Percentiles rank a stretch among this genome's conserved stretches.
Conservation (phyloP, 129 eudicot species). For the Oenanthe sinensis region DNA sequence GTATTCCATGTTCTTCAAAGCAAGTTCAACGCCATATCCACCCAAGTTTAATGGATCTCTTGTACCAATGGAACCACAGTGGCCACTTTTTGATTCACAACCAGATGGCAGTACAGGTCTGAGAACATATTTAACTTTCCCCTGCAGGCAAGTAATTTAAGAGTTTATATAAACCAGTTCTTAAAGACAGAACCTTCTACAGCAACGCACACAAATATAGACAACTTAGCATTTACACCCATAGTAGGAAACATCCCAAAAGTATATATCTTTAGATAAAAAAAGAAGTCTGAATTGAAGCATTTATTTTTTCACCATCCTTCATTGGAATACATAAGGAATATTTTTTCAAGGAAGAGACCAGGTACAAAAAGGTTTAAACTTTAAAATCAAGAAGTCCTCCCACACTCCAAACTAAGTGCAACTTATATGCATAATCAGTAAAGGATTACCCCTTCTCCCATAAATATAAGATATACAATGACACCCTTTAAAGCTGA, state of each 20-base stretch:
- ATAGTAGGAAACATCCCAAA: not conserved
- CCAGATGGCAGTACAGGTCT: slow-evolving; percentile 87
- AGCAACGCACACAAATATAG: not conserved
- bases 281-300: not conserved
- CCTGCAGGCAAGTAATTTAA: slow-evolving; percentile 36
- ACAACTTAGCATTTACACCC: not conserved
- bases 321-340: not conserved
- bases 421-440: not conserved
- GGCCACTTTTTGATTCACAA: slow-evolving; percentile 66
- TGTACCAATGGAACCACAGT: slow-evolving; percentile 71
- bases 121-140: slow-evolving; percentile 69
- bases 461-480: not conserved
- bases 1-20: slow-evolving; percentile 96
- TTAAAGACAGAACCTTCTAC: not conserved
- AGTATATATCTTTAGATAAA: not conserved
- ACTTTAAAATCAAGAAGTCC: not conserved
- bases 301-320: not conserved
- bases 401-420: not conserved
- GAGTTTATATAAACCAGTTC: not conserved
- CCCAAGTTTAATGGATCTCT: slow-evolving; percentile 74
- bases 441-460: not conserved
- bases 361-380: not conserved
- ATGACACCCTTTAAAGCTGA: not conserved
- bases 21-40: slow-evolving; percentile 99
- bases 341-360: not conserved